Evolutionary conservation across 2,329 filamentous ascomycete genomes (phyloP).

Genomic region (Scedosporium aurantiacum): DNA sequence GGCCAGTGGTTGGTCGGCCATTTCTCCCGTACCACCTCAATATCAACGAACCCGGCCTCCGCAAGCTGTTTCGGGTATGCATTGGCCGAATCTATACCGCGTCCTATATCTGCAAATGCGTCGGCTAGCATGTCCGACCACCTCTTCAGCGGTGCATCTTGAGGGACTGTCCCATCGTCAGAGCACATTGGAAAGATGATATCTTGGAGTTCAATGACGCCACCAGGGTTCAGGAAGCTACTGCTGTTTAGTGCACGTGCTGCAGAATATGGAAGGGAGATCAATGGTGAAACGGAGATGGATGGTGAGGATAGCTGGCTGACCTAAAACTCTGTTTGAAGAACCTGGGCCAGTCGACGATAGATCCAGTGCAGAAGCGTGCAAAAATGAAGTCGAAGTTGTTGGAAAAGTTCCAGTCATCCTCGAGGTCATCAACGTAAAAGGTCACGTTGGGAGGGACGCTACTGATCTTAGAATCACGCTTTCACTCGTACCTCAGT

Average conservation of each 20-base stretch:
- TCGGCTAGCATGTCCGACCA: constrained; percentile 20
- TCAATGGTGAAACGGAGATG: not conserved
- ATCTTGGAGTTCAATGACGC: constrained; percentile 23
- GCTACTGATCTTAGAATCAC: constrained; percentile 12
- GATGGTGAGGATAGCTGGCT: not conserved
- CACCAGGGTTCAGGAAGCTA: constrained; percentile 19
- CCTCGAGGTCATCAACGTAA: constrained; percentile 30
- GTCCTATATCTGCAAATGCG: constrained; percentile 18
- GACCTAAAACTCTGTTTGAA: constrained; percentile 23
- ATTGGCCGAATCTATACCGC: constrained; percentile 18
- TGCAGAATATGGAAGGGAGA: not conserved
- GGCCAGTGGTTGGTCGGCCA: constrained; percentile 43
- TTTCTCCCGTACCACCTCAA: constrained; percentile 34
- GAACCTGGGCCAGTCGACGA: constrained; percentile 20
- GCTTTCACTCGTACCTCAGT: too few relatives aligned
- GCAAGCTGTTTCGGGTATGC: constrained; percentile 27
- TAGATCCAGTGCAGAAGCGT: constrained; percentile 19
- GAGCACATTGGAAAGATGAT: constrained; percentile 17
- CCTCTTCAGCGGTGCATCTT: constrained; percentile 16
- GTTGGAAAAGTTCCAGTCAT: constrained; percentile 26
- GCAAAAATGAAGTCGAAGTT: constrained; percentile 30
- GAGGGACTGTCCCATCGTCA: constrained; percentile 21
- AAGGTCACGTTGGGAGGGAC: constrained; percentile 39
- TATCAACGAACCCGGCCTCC: constrained; percentile 41
- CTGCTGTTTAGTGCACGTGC: not conserved